Evolutionary conservation across 2,329 filamentous ascomycete species (phyloP).

Genomic region (Drechslerella dactyloides): DNA sequence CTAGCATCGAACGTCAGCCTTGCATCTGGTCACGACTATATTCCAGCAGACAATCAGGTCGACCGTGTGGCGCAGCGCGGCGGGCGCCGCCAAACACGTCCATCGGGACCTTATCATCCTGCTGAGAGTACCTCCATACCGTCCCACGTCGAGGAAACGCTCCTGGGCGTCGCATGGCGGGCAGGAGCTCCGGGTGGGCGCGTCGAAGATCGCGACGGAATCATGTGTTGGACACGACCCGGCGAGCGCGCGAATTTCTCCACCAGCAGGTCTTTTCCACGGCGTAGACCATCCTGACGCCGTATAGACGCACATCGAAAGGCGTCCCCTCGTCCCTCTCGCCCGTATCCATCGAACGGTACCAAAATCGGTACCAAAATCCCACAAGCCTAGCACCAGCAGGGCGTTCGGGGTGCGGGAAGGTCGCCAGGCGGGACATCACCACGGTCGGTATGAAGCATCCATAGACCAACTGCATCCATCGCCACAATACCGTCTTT

Average conservation of each 20-base stretch:
- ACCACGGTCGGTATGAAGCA: constrained; percentile 31
- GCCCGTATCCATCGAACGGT: background rate
- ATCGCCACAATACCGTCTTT: background rate
- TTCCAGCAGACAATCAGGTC: constrained; percentile 9
- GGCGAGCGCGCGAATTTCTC: constrained; percentile 2
- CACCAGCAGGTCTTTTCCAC: constrained; percentile 3
- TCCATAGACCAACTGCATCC: background rate
- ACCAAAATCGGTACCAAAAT: background rate
- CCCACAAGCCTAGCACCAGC: background rate
- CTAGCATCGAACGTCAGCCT: constrained; percentile 5
- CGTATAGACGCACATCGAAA: background rate
- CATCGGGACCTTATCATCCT: background rate
- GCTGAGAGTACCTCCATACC: constrained; percentile 8
- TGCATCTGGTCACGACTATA: background rate
- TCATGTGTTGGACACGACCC: constrained; percentile 43
- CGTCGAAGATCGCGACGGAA: background rate
- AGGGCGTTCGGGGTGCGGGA: background rate
- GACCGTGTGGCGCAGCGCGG: background rate
- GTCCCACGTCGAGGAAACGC: constrained; percentile 1
- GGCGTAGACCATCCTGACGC: background rate
- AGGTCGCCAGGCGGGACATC: background rate
- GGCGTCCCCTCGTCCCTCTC: background rate
- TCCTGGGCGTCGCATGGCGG: too few relatives aligned
- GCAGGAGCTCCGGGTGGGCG: too few relatives aligned
- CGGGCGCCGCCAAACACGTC: constrained; percentile 8